A percentile compares a stretch with the other conserved stretches of the same genome.
Conservation (phyloP, 306 rosid species). For the Acacia melanoxylon region DNA sequence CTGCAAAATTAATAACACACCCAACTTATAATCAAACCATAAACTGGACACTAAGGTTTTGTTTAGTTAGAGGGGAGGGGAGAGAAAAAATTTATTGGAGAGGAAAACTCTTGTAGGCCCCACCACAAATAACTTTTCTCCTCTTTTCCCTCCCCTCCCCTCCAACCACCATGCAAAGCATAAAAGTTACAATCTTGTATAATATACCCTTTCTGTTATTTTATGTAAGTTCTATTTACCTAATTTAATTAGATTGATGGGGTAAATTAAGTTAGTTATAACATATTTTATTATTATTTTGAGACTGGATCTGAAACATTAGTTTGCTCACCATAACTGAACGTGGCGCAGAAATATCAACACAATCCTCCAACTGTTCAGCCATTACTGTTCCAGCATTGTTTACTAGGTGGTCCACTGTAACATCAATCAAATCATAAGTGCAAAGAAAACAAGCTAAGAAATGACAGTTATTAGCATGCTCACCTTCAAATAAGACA, state of each 20-base stretch:
- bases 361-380: slow-evolving; percentile 39
- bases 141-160: no score
- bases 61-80: no score
- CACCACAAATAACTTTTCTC: no score
- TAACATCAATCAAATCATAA: slow-evolving; percentile 5
- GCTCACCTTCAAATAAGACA: neutral
- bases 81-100: no score
- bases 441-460: neutral
- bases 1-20: slow-evolving; percentile 31
- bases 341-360: neutral
- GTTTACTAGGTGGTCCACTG: slow-evolving; percentile 85
- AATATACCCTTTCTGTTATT: no score
- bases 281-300: neutral
- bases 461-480: neutral
- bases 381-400: slow-evolving; percentile 49
- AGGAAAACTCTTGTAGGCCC: no score
- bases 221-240: no score
- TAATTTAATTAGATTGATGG: no score
- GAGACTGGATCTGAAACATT: no score
- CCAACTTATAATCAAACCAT: neutral
- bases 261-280: no score
- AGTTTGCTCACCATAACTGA: slow-evolving; percentile 20
- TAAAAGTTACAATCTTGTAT: neutral
- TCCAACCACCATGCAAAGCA: no score
- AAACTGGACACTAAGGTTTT: neutral